Percentiles rank a stretch among this genome's conserved stretches.
Evolutionary conservation across 441 rosid genomes (phyloP).

Genomic region (California macrophylla): DNA sequence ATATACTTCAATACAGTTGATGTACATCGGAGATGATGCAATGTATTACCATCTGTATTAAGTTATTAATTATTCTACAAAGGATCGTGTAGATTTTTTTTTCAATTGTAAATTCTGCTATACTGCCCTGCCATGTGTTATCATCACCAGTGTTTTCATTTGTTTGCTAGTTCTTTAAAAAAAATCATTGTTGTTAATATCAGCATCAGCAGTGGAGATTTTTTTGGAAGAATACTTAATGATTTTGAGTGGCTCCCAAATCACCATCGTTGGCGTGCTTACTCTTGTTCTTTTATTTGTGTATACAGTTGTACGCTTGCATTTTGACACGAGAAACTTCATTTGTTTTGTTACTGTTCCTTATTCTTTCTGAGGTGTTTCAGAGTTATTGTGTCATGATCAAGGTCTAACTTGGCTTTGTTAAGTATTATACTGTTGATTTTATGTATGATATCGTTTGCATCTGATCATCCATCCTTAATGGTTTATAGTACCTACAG

Average conservation of each 20-base stretch:
- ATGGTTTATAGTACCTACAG: neutral
- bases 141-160: neutral
- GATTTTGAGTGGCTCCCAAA: neutral
- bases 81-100: neutral
- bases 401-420: neutral
- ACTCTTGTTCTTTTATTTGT: neutral
- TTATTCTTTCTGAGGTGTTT: neutral
- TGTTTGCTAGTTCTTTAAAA: neutral
- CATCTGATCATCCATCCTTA: neutral
- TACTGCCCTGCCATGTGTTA: neutral
- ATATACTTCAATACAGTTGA: neutral
- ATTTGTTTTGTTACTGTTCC: neutral
- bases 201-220: neutral
- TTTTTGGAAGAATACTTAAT: neutral
- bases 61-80: neutral
- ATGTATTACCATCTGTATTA: neutral
- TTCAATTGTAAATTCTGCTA: neutral
- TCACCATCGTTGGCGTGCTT: neutral
- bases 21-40: neutral
- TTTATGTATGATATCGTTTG: neutral
- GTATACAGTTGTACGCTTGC: neutral
- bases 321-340: neutral
- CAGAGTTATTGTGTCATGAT: neutral
- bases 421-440: neutral
- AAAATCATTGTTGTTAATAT: neutral